These are phyloP conservation scores for Coemansia sp. DNA, from an alignment of 192 early-diverging fungal genomes.

Conservation along the genomic window DNA sequence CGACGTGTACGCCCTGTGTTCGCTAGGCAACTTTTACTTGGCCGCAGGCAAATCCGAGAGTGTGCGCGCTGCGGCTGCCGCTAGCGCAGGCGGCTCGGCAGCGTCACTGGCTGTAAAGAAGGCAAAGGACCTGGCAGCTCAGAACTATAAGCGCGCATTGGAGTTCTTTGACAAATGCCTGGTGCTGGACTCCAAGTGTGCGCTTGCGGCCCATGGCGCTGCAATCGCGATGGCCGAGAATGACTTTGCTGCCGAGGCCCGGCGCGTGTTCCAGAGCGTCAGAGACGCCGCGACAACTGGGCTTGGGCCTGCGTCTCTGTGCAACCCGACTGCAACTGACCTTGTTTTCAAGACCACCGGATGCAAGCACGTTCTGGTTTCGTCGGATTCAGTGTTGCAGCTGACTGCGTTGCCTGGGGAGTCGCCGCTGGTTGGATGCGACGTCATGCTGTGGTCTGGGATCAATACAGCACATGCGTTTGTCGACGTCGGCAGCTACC, in stretches of 20 bases:
- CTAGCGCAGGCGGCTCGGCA: neutral
- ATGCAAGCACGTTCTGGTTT: neutral
- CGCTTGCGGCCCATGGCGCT: conserved; percentile 81
- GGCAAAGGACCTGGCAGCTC: conserved; percentile 15
- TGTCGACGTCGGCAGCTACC: conserved; percentile 72
- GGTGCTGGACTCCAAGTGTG: conserved; percentile 65
- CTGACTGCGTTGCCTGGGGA: neutral
- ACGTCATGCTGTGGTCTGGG: conserved; percentile 53
- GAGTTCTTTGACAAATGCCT: conserved; percentile 82
- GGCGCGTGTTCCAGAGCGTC: conserved; percentile 65
- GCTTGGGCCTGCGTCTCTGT: conserved; percentile 25
- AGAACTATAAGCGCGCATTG: conserved; percentile 66
- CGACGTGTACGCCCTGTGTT: conserved; percentile 74
- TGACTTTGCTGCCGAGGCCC: conserved; percentile 60
- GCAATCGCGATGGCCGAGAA: conserved; percentile 81
- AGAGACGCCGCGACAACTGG: conserved; percentile 55
- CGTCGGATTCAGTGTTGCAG: neutral
- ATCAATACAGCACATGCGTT: conserved; percentile 78
- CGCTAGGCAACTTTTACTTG: conserved; percentile 80
- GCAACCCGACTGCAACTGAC: conserved; percentile 11
- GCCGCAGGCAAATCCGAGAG: conserved; percentile 58
- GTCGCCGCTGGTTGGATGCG: conserved; percentile 18
- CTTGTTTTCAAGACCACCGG: conserved; percentile 32
- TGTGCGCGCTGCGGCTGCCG: neutral
- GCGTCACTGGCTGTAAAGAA: conserved; percentile 19